Conservation (phyloP, 116 monocot species). For the Phalaenopsis hybrid region DNA sequence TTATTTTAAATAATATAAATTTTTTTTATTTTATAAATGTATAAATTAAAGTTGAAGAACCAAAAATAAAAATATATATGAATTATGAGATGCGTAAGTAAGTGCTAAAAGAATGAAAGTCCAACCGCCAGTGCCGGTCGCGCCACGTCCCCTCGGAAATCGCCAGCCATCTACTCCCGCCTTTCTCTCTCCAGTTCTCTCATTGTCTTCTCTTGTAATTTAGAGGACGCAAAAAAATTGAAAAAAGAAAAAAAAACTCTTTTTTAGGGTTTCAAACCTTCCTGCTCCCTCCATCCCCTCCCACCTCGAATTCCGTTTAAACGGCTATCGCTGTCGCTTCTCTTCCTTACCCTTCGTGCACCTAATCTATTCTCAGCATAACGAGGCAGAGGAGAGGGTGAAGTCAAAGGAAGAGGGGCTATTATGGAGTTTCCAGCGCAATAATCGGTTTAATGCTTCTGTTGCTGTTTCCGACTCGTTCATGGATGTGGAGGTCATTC, state of each 20-base stretch:
- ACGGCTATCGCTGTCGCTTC: neutral
- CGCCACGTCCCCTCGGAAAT: neutral
- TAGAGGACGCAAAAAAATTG: too few species aligned
- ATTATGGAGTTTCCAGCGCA: neutral
- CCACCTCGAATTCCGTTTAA: neutral
- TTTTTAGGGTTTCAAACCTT: slow-evolving; percentile 1
- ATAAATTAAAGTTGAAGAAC: too few species aligned
- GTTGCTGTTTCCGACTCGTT: too few species aligned
- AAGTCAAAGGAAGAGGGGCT: neutral
- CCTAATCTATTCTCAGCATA: neutral
- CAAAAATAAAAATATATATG: too few species aligned
- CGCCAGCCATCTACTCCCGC: neutral
- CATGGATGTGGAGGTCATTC: neutral
- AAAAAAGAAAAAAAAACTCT: too few species aligned
- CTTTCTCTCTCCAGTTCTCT: neutral
- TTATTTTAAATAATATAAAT: too few species aligned
- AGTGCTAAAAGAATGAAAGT: too few species aligned
- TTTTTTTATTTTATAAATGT: too few species aligned
- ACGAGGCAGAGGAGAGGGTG: neutral
- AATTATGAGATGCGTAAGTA: too few species aligned
- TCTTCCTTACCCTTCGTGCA: neutral
- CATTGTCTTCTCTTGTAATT: neutral
- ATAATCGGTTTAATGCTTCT: neutral
- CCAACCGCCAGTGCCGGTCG: neutral
- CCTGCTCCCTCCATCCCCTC: neutral